Percentiles rank a stretch among this genome's conserved stretches.
Conservation (phyloP, 78 protist genomes). For the Polysphondylium violaceum region DNA sequence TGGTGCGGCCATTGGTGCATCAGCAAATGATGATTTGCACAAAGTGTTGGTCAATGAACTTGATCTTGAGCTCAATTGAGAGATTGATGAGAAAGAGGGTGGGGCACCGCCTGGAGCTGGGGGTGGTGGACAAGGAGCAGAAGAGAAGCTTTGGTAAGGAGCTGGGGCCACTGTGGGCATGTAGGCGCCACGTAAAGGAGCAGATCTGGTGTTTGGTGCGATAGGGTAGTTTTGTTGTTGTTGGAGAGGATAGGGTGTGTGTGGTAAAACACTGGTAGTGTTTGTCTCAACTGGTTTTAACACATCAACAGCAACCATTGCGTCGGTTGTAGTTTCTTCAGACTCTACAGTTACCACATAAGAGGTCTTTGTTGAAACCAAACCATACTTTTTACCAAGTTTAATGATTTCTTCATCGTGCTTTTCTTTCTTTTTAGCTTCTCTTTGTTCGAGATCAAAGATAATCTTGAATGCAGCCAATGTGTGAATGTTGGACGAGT, state of each 20-base stretch:
- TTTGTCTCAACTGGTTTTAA: background rate
- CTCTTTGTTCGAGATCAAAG: slow-evolving; percentile 34
- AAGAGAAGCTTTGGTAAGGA: no score
- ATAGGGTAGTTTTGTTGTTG: background rate
- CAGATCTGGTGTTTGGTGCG: no score
- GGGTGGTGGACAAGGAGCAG: no score
- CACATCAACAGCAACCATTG: slow-evolving; percentile 45
- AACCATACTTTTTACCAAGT: slow-evolving; percentile 37
- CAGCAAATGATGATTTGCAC: no score
- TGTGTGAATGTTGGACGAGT: slow-evolving; percentile 10
- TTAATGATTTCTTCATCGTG: slow-evolving; percentile 26
- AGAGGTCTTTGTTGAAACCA: slow-evolving; percentile 46
- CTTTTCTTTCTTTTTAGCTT: slow-evolving; percentile 4
- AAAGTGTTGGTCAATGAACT: no score
- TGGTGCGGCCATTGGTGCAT: no score
- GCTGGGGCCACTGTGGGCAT: no score
- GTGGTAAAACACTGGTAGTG: background rate
- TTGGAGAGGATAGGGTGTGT: background rate
- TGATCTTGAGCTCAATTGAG: no score
- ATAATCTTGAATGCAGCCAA: slow-evolving; percentile 17
- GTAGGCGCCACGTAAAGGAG: no score
- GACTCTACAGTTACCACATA: slow-evolving; percentile 46
- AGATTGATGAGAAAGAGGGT: background rate
- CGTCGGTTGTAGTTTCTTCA: slow-evolving; percentile 3
- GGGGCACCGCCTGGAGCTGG: background rate